Evolutionary conservation across 208 protist genomes (phyloP), one percentile per base, ranked within the genome.

Genomic region (Perkinsela sp.): DNA sequence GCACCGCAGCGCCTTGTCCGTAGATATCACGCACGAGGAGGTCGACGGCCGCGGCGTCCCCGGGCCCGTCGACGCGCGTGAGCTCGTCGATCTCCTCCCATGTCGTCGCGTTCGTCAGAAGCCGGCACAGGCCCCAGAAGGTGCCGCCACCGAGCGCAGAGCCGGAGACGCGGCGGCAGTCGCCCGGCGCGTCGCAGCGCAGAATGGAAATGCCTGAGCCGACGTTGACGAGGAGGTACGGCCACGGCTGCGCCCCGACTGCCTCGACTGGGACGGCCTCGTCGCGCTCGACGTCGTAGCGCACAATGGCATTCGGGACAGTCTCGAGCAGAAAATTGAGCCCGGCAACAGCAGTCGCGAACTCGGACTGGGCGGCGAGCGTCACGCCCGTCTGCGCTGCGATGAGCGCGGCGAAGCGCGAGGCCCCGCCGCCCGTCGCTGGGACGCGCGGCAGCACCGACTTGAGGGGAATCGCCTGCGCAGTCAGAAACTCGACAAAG

Each of bases 1-100:
- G 86, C 15, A 92, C 74, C 69, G 89, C 84, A 70, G 83, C 86
- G 74, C 85, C 85, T 79, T 94, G 96, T 66, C 93, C 95, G 73
- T 97, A 97, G 66, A 98, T 98, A 76, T 98, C 94, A 22, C 93
- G 93, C 1, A 97, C 93, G 0, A 96, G 83, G 30, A 97, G 76
- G 73, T 97, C 93, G 1, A 97, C 91, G 67, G 93, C 92, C 48
- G 75, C 87, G 69, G 92, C 92, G 77, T 95, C 88, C 15, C 93
- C 93, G 0, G 81, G 86, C 16, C 85, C 87, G 69, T 93, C 88
- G 31, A 91, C 74, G 31, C 83, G 85, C 73, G 91, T 92, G 67
- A 96, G 83, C 67, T 95, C 85, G 48, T 92, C 76, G 30, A 96
- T 88, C 73, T 96, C 91, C 68, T 96, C 92, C 82, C 92, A 97